phyloP scores from a whole-genome alignment of 1,284 basidiomycete genomes.

The Porogramme epimiltina region DNA sequence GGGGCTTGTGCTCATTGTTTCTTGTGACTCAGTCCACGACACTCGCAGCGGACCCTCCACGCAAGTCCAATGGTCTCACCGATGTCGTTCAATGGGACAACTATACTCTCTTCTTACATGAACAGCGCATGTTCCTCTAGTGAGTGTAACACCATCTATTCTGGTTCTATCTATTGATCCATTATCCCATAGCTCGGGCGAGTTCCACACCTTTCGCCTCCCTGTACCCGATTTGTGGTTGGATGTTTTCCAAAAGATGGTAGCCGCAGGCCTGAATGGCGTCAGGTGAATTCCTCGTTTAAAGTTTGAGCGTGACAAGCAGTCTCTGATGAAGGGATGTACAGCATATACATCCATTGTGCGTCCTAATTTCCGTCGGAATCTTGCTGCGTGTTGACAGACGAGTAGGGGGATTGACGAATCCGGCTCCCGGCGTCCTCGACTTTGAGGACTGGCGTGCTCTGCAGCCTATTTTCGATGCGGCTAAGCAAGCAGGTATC shows the following conservation, averaged over 20 bases:
- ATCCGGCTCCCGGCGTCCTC: constrained; percentile 73
- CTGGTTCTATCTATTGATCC: background rate
- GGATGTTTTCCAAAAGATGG: constrained; percentile 81
- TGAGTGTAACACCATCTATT: constrained; percentile 31
- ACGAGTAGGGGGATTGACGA: constrained; percentile 55
- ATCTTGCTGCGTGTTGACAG: background rate
- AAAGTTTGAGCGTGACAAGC: background rate
- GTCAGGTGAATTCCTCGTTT: constrained; percentile 39
- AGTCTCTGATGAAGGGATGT: background rate
- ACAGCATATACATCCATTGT: constrained; percentile 64
- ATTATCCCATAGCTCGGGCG: constrained; percentile 51
- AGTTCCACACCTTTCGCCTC: constrained; percentile 83
- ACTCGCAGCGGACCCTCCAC: constrained; percentile 25
- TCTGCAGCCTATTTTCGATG: constrained; percentile 60
- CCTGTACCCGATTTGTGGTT: constrained; percentile 81
- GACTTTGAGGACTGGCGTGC: constrained; percentile 74
- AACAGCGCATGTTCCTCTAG: constrained; percentile 47
- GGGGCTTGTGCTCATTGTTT: no score
- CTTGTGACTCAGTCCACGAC: no score
- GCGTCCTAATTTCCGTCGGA: background rate
- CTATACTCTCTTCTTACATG: constrained; percentile 32
- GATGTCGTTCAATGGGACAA: constrained; percentile 36
- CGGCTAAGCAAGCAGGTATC: constrained; percentile 45
- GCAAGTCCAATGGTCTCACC: constrained; percentile 30
- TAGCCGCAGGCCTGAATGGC: constrained; percentile 80